Percentiles rank a stretch among this genome's conserved stretches.
Conservation (phyloP, 495 filamentous ascomycete species). For the Tuber melanosporum region DNA sequence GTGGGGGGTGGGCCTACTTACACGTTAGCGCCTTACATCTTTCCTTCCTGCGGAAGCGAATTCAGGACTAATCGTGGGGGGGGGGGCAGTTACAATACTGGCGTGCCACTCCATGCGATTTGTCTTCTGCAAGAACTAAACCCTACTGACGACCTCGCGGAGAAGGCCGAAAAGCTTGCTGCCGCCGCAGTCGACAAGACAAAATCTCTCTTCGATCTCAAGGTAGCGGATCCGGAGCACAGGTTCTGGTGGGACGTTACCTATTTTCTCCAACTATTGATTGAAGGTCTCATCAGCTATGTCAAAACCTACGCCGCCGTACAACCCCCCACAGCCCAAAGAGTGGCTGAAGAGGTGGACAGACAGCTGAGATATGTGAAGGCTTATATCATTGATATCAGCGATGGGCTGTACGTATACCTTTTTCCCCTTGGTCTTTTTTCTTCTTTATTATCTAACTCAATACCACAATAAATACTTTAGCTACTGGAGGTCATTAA, state of each 20-base stretch:
- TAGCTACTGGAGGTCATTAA: constrained; percentile 28
- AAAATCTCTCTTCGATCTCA: constrained; percentile 34
- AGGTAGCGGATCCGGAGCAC: constrained; percentile 14
- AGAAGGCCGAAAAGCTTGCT: constrained; percentile 26
- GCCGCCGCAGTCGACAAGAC: constrained; percentile 28
- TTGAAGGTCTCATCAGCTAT: constrained; percentile 36
- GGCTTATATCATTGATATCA: constrained; percentile 29
- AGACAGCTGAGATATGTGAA: constrained; percentile 33
- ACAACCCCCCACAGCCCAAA: constrained; percentile 9
- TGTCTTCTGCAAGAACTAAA: constrained; percentile 28
- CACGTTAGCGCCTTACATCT: constrained; percentile 13
- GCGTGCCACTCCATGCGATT: constrained; percentile 28
- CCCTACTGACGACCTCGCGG: constrained; percentile 20
- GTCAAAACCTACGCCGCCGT: constrained; percentile 19
- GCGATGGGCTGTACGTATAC: constrained; percentile 34
- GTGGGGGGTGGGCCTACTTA: constrained; percentile 31
- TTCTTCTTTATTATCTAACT: background rate
- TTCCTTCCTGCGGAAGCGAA: background rate
- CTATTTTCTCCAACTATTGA: constrained; percentile 37
- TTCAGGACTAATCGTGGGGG: background rate
- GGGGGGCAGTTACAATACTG: constrained; percentile 34
- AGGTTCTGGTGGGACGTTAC: constrained; percentile 40
- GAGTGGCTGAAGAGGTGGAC: constrained; percentile 22
- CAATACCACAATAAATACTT: background rate
- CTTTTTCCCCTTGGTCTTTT: background rate